phyloP scores from a whole-genome alignment of 1,284 basidiomycete species.

The Phaffia rhodozyma region DNA sequence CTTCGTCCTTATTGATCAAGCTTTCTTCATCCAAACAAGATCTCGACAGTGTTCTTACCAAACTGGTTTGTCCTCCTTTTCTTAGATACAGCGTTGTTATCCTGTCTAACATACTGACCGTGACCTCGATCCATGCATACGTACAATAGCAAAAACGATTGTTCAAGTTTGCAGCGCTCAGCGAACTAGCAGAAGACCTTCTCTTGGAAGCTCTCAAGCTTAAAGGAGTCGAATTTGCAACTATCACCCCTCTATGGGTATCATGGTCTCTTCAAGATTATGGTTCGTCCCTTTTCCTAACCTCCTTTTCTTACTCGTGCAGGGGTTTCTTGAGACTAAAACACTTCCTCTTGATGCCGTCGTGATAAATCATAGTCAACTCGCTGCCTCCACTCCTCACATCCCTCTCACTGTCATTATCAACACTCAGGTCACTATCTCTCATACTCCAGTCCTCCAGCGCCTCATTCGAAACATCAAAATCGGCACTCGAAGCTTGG shows the following conservation, averaged over 20 bases:
- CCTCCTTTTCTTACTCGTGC: background rate
- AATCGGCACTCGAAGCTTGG: constrained; percentile 11
- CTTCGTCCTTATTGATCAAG: constrained; percentile 1
- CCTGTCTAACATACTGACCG: background rate
- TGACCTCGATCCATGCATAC: background rate
- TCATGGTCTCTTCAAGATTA: constrained; percentile 68
- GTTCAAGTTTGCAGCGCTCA: constrained; percentile 45
- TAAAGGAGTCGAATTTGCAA: constrained; percentile 56
- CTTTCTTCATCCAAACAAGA: constrained; percentile 50
- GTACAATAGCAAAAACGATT: constrained; percentile 52
- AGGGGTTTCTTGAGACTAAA: background rate
- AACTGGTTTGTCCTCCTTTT: constrained; percentile 45
- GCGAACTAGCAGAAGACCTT: constrained; percentile 49
- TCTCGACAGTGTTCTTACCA: constrained; percentile 47
- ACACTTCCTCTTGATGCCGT: background rate
- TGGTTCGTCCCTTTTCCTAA: constrained; percentile 38
- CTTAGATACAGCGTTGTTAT: background rate
- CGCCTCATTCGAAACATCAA: constrained; percentile 1
- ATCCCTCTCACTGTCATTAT: constrained; percentile 4
- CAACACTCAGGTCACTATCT: background rate
- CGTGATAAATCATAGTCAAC: background rate
- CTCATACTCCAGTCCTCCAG: background rate
- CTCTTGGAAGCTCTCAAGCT: constrained; percentile 48
- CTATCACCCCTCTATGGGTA: constrained; percentile 56
- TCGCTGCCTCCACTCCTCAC: constrained; percentile 4